phyloP scores from a whole-genome alignment of 345 rosid species.

The Nephelium lappaceum region DNA sequence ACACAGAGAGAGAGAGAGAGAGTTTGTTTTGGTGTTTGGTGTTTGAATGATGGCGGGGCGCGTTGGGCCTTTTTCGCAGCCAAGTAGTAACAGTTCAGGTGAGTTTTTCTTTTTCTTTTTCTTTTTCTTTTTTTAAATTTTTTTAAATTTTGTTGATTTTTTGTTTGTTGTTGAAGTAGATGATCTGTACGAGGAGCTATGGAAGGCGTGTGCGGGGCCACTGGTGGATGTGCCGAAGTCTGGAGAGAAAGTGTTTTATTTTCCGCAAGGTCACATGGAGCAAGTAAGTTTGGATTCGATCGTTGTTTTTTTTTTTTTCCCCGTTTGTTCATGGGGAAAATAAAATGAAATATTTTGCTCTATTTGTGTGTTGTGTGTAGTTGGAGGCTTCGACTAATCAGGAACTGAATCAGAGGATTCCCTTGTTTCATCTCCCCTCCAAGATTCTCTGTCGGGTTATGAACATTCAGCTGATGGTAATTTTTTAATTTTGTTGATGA shows the following conservation, averaged over 20 bases:
- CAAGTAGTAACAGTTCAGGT: slow-evolving; percentile 33
- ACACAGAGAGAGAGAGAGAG: neutral
- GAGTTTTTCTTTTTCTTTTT: slow-evolving; percentile 13
- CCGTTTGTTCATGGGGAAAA: slow-evolving; percentile 15
- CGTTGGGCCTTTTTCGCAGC: slow-evolving; percentile 46
- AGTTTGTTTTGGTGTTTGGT: neutral
- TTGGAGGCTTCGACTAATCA: slow-evolving; percentile 87
- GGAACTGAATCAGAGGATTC: slow-evolving; percentile 70
- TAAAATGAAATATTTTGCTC: slow-evolving; percentile 21
- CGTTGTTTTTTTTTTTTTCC: neutral
- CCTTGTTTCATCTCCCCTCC: slow-evolving; percentile 64
- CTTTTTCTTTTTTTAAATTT: slow-evolving; percentile 5
- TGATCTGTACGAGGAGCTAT: slow-evolving; percentile 64
- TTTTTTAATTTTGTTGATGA: neutral
- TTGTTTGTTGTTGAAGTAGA: slow-evolving; percentile 33
- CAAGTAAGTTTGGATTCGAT: slow-evolving; percentile 45
- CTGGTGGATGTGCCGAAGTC: slow-evolving; percentile 69
- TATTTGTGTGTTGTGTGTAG: slow-evolving; percentile 47
- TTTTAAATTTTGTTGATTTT: slow-evolving; percentile 13
- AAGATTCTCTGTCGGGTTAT: slow-evolving; percentile 86
- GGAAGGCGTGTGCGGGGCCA: slow-evolving; percentile 93
- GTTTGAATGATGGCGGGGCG: slow-evolving; percentile 50
- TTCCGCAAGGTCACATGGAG: slow-evolving; percentile 98
- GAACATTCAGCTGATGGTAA: slow-evolving; percentile 73
- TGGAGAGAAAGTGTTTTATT: slow-evolving; percentile 69